Base-by-base conservation (phyloP, 345 rosid species). In the rapeseed (Brassica napus) region DNA sequence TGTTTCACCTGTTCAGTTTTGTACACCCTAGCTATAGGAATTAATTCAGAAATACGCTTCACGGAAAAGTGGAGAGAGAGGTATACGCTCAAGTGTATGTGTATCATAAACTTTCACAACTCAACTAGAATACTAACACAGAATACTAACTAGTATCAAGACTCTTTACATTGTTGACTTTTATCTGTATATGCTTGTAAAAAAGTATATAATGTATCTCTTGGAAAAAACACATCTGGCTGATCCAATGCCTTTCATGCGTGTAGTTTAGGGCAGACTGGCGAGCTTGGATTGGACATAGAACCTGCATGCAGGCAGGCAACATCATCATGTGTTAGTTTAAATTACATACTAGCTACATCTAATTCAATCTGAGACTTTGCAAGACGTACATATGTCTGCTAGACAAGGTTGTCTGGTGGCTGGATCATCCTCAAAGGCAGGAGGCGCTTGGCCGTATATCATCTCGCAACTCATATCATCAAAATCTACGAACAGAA, bases 401-500 rank as follows among this genome's bases (percentile, higher is more conserved):
- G 79, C 64, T 44, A 82, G 66, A 44, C 84, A 82, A 74, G 84
- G 84, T 35, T 82, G 77, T 34, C 69, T 78, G 8, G 79, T 77
- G 61, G 78, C 92, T 21, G 86, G 88, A 81, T 94, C 98, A 60
- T 91, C 94, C 78, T 92, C 93, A 60, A 92, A 86, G 4, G 87
- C 68, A 0, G 96, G 95, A 37, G 98, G 98, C 63, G 71, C 88
- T 85, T 92, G 97, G 24, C 98, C 98, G 35, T 92, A 91, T 39
- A 91, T 89, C 98, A 92, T 94, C 76, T 94, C 97, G 24, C 97
- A 94, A 72, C 97, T 92, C 98, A 94, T 92, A 76, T 94, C 97
- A 76, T 94, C 98, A 80, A 90, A 92, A 85, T 92, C 98, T 92
- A 85, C 66, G 21, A 28, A 66, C n/a, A 34, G n/a, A 74, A 24